Conservation (phyloP, 140 eudicot genomes). For the Oenanthe javanica region DNA sequence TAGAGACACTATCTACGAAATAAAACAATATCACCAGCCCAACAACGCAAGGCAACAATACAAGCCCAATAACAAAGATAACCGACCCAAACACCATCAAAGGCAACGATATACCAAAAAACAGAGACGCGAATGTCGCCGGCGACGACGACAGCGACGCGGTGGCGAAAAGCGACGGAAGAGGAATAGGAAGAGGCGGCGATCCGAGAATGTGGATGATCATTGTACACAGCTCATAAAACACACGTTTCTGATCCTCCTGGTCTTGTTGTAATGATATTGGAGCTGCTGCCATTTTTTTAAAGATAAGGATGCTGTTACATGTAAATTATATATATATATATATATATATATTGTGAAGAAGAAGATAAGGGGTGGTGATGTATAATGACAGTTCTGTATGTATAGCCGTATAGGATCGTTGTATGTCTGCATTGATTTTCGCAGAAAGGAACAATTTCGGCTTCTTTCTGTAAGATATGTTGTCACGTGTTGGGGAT, state of each 20-base stretch:
- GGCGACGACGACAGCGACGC: slow-evolving; percentile 35
- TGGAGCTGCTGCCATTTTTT: neutral
- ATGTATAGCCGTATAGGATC: neutral
- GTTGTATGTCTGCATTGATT: neutral
- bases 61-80: slow-evolving; percentile 50
- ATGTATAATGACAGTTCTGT: neutral
- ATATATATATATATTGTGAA: no score
- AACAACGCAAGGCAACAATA: slow-evolving; percentile 62
- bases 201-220: slow-evolving; percentile 45
- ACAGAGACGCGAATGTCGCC: slow-evolving; percentile 47
- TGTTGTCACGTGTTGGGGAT: neutral
- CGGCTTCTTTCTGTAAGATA: no score
- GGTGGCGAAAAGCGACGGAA: slow-evolving; percentile 26
- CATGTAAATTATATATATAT: neutral
- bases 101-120: slow-evolving; percentile 54
- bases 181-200: slow-evolving; percentile 45
- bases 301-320: neutral
- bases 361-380: neutral
- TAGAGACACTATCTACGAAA: slow-evolving; percentile 43
- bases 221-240: slow-evolving; percentile 45
- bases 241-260: slow-evolving; percentile 28
- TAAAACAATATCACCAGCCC: slow-evolving; percentile 48
- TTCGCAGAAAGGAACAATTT: neutral
- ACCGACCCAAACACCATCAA: slow-evolving; percentile 63
- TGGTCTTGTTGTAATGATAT: neutral